phyloP scores from a whole-genome alignment of 1,284 basidiomycete species.

The Leccinum pachyderme region DNA sequence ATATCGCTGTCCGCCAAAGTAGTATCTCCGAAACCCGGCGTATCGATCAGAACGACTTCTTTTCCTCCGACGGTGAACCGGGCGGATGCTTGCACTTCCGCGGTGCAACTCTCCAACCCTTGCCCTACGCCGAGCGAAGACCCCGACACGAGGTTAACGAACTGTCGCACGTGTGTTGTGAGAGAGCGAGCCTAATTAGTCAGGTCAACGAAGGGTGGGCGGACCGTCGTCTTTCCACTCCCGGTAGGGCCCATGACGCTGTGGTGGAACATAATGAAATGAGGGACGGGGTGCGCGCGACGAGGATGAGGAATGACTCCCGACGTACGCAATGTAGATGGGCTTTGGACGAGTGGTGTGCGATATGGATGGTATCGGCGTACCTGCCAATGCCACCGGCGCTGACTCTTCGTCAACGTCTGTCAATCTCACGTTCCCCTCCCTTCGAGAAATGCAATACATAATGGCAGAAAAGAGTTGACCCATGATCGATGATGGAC shows the following conservation, averaged over 20 bases:
- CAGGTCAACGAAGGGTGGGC: constrained; percentile 4
- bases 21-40: constrained; percentile 41
- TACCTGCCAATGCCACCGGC: not conserved
- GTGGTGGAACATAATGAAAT: constrained; percentile 11
- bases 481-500: constrained; percentile 13
- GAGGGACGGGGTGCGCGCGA: not conserved
- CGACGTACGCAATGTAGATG: constrained; percentile 33
- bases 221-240: constrained; percentile 35
- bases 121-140: constrained; percentile 32
- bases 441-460: constrained; percentile 7
- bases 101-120: constrained; percentile 36
- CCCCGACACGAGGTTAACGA: constrained; percentile 34
- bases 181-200: not conserved
- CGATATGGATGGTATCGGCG: not conserved
- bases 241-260: constrained; percentile 33
- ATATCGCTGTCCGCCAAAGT: constrained; percentile 36
- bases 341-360: constrained; percentile 13
- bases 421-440: constrained; percentile 14
- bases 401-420: constrained; percentile 19
- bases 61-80: constrained; percentile 25
- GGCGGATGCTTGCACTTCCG: constrained; percentile 31
- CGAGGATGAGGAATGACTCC: not conserved
- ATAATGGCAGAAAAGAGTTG: constrained; percentile 12
- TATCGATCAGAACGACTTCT: constrained; percentile 35
- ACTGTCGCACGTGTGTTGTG: constrained; percentile 19